Base-by-base conservation (phyloP, 306 rosid species). In the Glycine latifolia region DNA sequence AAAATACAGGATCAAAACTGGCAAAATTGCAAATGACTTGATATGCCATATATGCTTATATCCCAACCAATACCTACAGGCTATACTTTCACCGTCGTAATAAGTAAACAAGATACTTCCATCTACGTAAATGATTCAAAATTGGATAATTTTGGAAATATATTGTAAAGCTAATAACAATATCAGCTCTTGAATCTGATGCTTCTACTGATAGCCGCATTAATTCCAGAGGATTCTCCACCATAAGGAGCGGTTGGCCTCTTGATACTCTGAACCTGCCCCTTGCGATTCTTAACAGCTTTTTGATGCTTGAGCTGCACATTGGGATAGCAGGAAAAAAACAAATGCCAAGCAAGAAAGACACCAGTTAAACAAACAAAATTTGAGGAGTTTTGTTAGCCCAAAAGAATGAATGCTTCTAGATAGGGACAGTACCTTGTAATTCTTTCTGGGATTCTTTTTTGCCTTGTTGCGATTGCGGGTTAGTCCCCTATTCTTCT, bases 361-460 rank as follows among this genome's bases (percentile, higher is more conserved):
- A 54, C 43, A 44, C 10, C 56, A 13, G 43, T 80, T 73, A 44
- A 82, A 37, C 35, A 37, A 26, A 56, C 35, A 8, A 76, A n/a
- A 41, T 33, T 8, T 41, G 53, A 26, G 31, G 2, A 55, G 17
- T 33, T 15, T 12, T 75, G 74, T 55, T 73, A 26, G 26, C 4
- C 49, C 53, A 47, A 2, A 26, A 54, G 48, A 48, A 72, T 31
- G 61, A 74, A 15, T 55, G 53, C 10, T 70, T 76, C 8, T 46
- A 41, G 39, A 26, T 56, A 15, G 33, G 2, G 31, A 0, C 2
- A 84, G 17, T 90, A 95, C 99, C 99, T 81, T 95, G 92, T 95
- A 89, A 58, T 95, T 92, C 93, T 90, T 95, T 76, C 99, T 91
- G 33, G 97, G 97, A 89, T 95, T 95, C 95, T 95, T 95, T 5